Percentiles rank a stretch among this genome's conserved stretches.
phyloP scores from a whole-genome alignment of 2,329 filamentous ascomycete species.

The Neodidymelliopsis sp. region DNA sequence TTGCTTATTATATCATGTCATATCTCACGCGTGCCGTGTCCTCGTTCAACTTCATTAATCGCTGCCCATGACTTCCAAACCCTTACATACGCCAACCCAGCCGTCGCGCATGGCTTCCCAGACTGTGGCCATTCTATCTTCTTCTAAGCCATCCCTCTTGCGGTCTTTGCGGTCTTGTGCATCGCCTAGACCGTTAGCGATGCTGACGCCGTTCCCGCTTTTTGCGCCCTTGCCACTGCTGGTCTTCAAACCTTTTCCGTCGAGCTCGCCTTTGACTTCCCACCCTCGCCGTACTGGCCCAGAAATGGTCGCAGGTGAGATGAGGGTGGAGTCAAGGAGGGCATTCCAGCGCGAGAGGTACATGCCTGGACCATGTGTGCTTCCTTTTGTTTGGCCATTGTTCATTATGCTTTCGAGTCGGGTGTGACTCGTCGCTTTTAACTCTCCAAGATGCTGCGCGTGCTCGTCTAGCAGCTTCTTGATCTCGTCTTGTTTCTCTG shows the following conservation, averaged over 20 bases:
- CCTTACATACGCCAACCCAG: slow-evolving; percentile 44
- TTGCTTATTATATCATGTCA: background rate
- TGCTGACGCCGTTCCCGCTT: slow-evolving; percentile 16
- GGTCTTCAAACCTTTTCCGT: slow-evolving; percentile 44
- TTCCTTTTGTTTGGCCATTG: slow-evolving; percentile 28
- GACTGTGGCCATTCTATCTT: slow-evolving; percentile 37
- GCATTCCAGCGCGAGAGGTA: slow-evolving; percentile 77
- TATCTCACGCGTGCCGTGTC: background rate
- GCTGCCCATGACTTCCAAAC: slow-evolving; percentile 44
- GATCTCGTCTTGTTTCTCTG: slow-evolving; percentile 56
- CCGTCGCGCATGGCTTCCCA: slow-evolving; percentile 43
- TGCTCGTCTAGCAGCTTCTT: slow-evolving; percentile 66
- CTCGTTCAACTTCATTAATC: background rate
- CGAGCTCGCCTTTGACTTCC: slow-evolving; percentile 48
- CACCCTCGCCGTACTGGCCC: slow-evolving; percentile 61
- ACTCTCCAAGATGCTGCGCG: slow-evolving; percentile 63
- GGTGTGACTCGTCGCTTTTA: slow-evolving; percentile 61
- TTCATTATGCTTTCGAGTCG: slow-evolving; percentile 66
- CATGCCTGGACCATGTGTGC: slow-evolving; percentile 71
- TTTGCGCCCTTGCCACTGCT: slow-evolving; percentile 21
- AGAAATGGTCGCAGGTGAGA: slow-evolving; percentile 65
- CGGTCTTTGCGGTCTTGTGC: slow-evolving; percentile 37
- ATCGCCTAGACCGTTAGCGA: slow-evolving; percentile 33
- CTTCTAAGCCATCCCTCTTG: slow-evolving; percentile 42
- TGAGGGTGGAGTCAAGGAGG: slow-evolving; percentile 71